Evolutionary conservation across 306 rosid species (phyloP), one percentile per base, ranked within the genome.

Genomic region (Quercus aquifolioides): DNA sequence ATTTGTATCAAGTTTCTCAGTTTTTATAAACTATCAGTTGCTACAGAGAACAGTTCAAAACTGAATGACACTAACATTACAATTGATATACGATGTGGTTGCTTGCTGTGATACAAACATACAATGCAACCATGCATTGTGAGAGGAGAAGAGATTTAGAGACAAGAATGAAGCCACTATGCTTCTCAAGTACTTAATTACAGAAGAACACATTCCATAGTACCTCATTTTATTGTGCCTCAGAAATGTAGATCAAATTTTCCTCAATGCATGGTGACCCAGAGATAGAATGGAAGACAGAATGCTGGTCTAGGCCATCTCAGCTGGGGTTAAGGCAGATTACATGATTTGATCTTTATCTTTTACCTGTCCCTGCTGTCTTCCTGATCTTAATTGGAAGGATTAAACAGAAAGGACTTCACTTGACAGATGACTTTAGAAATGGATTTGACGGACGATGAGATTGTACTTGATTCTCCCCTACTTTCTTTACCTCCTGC

Each of bases 401-500:
- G 69, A 71, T 15, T 38, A 33, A 43, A 64, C 67, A 49, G 25
- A 67, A 35, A 80, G 49, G 46, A 31, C 63, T 64, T 90, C 86
- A 95, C 90, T 89, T 93, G 65, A 91, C 46, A 17, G 87, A 77
- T 54, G 93, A 83, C 97, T 93, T 95, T 76, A 90, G 79, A 88
- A 95, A 93, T 23, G 99, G 99, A 86, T 95, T 95, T 5, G 88
- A 69, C 0, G 96, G 87, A 69, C 98, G 85, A 69, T 46, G 83
- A 52, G 90, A 6, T 79, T 86, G 88, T 56, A 28, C 88, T 76
- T 68, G 82, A 83, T 89, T 79, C 38, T 63, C 77, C 71, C 70
- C 93, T 71, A 79, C 83, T 38, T 81, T 85, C 81, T 86, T 82
- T 33, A 33, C 78, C 55, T 80, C 86, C 64, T 74, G 84, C 76